Percentiles rank a stretch among this genome's conserved stretches.
Evolutionary conservation across 768 basidiomycete species (phyloP).

Genomic region (Leccinum disarticulatum): DNA sequence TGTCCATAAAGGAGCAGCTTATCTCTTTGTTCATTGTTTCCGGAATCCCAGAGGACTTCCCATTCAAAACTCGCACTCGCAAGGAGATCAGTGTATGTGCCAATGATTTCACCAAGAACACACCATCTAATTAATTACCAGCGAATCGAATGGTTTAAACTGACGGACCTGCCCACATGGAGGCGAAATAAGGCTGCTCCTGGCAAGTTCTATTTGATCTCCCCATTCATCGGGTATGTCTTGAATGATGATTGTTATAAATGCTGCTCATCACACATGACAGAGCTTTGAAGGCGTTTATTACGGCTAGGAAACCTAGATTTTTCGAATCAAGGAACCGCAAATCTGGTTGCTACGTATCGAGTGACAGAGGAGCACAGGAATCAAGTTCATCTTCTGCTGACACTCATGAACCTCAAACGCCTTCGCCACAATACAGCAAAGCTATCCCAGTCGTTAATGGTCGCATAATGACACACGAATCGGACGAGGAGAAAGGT

Average conservation of each 20-base stretch:
- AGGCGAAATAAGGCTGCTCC: slow-evolving; percentile 65
- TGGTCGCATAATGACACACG: slow-evolving; percentile 23
- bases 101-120: slow-evolving; percentile 1
- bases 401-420: slow-evolving; percentile 60
- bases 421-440: slow-evolving; percentile 60
- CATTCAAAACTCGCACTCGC: slow-evolving; percentile 90
- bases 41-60: slow-evolving; percentile 82
- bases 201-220: slow-evolving; percentile 92
- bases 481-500: slow-evolving; percentile 34
- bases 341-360: slow-evolving; percentile 29
- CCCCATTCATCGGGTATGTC: slow-evolving; percentile 85
- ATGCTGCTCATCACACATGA: slow-evolving; percentile 4
- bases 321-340: slow-evolving; percentile 36
- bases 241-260: slow-evolving; percentile 1
- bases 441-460: slow-evolving; percentile 34
- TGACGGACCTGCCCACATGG: slow-evolving; percentile 92
- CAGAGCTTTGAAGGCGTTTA: slow-evolving; percentile 57
- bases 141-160: slow-evolving; percentile 96
- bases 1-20: slow-evolving; percentile 86
- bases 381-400: slow-evolving; percentile 70
- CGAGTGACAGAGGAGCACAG: slow-evolving; percentile 41
- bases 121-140: slow-evolving; percentile 34
- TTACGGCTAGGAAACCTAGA: slow-evolving; percentile 61
- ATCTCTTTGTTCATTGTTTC: slow-evolving; percentile 90
- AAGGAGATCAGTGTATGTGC: slow-evolving; percentile 94